Conservation (phyloP, 2,329 filamentous ascomycete species). For the Periglandula ipomoeae region DNA sequence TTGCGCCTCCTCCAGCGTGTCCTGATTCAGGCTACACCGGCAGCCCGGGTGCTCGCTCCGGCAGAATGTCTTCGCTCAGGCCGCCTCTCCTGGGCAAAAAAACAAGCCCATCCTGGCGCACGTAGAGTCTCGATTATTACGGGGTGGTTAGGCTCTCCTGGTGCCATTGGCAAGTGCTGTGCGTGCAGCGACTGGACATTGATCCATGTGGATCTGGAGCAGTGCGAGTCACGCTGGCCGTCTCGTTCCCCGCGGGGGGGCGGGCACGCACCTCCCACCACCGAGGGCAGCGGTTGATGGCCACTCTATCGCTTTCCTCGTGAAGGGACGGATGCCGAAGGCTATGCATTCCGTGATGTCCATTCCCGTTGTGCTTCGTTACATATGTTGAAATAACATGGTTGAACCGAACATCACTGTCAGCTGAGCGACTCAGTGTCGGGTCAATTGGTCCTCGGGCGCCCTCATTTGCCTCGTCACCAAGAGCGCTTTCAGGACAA, state of each 20-base stretch:
- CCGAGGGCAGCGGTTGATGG: background rate
- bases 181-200: no score
- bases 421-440: background rate
- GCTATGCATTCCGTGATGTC: background rate
- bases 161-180: no score
- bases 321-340: no score
- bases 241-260: background rate
- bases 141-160: background rate
- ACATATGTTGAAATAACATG: background rate
- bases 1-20: background rate
- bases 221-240: slow-evolving; percentile 5
- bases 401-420: no score
- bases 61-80: slow-evolving; percentile 3
- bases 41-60: background rate
- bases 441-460: background rate
- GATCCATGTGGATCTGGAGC: no score
- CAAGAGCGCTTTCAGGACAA: slow-evolving; percentile 2
- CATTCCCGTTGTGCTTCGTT: background rate
- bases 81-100: background rate
- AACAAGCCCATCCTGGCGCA: background rate
- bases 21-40: background rate
- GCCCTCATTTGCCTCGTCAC: background rate
- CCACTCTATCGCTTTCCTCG: no score
- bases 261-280: background rate
- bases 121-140: background rate